A percentile compares a stretch with the other conserved stretches of the same genome.
phyloP scores from a whole-genome alignment of 305 asterid species.

The Fraxinus nigra region DNA sequence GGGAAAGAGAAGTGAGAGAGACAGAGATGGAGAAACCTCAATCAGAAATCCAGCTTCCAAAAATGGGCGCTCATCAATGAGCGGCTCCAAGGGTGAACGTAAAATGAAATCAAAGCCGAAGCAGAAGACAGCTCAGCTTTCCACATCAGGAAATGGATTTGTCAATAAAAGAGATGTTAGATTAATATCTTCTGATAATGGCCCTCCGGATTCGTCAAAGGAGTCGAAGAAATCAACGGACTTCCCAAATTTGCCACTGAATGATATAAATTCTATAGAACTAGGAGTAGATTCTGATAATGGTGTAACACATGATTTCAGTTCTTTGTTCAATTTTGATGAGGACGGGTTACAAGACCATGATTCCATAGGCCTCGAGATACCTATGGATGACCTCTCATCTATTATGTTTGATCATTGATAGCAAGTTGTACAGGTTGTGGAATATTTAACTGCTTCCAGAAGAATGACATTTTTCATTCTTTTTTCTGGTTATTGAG shows the following conservation, averaged over 20 bases:
- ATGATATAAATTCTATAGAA: constrained; percentile 55
- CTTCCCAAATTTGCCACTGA: constrained; percentile 44
- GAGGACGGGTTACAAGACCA: constrained; percentile 65
- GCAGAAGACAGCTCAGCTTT: constrained; percentile 82
- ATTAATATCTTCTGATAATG: constrained; percentile 42
- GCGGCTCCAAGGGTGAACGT: constrained; percentile 77
- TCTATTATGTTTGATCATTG: constrained; percentile 56
- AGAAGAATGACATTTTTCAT: constrained; percentile 20
- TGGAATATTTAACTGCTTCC: constrained; percentile 43
- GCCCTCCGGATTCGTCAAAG: constrained; percentile 30
- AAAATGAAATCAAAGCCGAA: constrained; percentile 75
- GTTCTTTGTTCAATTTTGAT: constrained; percentile 84
- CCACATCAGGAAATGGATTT: constrained; percentile 62
- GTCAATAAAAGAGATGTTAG: constrained; percentile 55
- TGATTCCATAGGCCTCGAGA: constrained; percentile 66
- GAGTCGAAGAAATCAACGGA: constrained; percentile 42
- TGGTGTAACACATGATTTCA: constrained; percentile 72
- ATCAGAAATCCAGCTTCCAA: constrained; percentile 40
- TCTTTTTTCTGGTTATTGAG: neutral
- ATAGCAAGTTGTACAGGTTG: constrained; percentile 54
- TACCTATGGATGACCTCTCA: constrained; percentile 90
- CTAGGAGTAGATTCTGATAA: constrained; percentile 64
- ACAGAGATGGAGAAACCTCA: constrained; percentile 16
- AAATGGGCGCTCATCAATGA: constrained; percentile 37
- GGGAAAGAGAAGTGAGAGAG: constrained; percentile 77